phyloP scores from a whole-genome alignment of 169 alveolate genomes.

The Haemoproteus tartakovskyi region DNA sequence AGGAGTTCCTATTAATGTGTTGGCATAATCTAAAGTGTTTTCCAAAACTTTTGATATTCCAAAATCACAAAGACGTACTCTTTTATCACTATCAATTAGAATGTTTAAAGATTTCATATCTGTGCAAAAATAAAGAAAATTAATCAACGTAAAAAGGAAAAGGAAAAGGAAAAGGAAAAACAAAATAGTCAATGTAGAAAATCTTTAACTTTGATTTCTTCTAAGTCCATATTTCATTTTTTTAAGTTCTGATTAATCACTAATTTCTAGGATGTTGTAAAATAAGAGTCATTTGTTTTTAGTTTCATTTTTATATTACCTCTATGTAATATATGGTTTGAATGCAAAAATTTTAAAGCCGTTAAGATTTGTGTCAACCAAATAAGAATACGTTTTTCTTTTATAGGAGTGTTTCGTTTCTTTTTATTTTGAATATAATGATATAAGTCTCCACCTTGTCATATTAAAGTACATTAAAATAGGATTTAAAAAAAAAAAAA shows the following conservation, averaged over 20 bases:
- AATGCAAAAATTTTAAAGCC: constrained; percentile 84
- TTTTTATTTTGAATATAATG: constrained; percentile 73
- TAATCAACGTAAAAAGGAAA: too few relatives aligned
- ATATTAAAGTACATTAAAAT: not conserved
- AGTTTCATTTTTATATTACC: constrained; percentile 74
- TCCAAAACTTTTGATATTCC: constrained; percentile 92
- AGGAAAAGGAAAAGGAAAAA: too few relatives aligned
- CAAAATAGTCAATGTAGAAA: too few relatives aligned
- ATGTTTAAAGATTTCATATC: constrained; percentile 89
- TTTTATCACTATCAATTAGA: constrained; percentile 83
- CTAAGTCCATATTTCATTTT: too few relatives aligned
- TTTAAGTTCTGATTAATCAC: too few relatives aligned
- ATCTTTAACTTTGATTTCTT: too few relatives aligned
- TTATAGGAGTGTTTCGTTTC: constrained; percentile 71
- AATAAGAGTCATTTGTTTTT: too few relatives aligned
- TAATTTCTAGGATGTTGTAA: too few relatives aligned
- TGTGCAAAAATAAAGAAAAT: constrained; percentile 10
- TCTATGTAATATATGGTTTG: constrained; percentile 85
- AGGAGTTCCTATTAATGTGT: constrained; percentile 98
- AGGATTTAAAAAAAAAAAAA: not conserved
- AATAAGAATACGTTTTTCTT: constrained; percentile 78
- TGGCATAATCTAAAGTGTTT: constrained; percentile 92
- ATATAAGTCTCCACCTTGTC: constrained; percentile 78
- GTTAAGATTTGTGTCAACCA: constrained; percentile 84
- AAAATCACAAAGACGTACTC: constrained; percentile 90